These are phyloP conservation scores for Musa troglodytarum DNA, from an alignment of 176 grass and related monocot genomes.

Conservation along the genomic window DNA sequence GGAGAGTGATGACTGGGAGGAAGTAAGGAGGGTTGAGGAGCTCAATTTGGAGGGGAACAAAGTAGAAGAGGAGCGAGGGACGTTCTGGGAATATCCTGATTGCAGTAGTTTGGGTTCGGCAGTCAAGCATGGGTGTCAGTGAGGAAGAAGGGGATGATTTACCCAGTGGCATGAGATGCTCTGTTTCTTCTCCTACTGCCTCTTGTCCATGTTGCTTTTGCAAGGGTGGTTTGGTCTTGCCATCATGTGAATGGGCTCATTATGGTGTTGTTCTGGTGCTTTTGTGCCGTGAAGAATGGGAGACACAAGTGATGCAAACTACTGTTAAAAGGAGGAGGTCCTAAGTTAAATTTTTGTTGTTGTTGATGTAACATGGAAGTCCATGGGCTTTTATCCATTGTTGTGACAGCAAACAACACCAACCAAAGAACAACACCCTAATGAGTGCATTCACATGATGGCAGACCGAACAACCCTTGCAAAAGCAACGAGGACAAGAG, in stretches of 20 bases:
- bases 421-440: neutral
- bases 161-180: neutral
- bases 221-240: neutral
- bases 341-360: too few species aligned
- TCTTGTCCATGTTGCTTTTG: neutral
- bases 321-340: neutral
- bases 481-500: neutral
- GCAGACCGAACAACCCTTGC: neutral
- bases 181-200: neutral
- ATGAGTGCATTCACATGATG: too few species aligned
- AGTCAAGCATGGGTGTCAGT: neutral
- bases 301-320: neutral
- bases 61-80: neutral
- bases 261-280: too few species aligned
- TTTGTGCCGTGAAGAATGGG: too few species aligned
- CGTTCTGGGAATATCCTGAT: neutral
- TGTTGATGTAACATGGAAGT: neutral
- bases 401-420: neutral
- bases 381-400: neutral
- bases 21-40: neutral
- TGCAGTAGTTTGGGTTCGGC: neutral
- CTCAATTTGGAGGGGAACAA: neutral
- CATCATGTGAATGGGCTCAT: too few species aligned
- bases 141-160: neutral
- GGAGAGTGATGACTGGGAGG: neutral